Percentiles rank a stretch among this genome's conserved stretches.
Evolutionary conservation across 2,329 filamentous ascomycete genomes (phyloP).

Genomic region (Zymoseptoria crescenta): DNA sequence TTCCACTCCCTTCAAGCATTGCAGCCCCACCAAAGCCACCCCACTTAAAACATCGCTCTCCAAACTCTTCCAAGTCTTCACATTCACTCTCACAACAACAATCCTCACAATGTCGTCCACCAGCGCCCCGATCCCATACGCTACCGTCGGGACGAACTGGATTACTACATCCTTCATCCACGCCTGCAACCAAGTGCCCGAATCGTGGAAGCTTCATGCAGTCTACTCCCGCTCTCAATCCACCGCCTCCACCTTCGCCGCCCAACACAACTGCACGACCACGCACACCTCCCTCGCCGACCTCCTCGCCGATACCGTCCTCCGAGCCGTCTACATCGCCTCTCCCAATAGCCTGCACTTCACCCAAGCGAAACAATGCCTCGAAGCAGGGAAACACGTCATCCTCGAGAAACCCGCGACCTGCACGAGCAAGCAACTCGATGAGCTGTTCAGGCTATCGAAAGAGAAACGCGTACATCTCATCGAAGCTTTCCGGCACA

Average conservation of each 20-base stretch:
- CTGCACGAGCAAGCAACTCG: slow-evolving; percentile 35
- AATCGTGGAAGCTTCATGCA: slow-evolving; percentile 37
- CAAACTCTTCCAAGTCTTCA: not conserved
- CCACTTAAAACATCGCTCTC: not conserved
- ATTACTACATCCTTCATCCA: slow-evolving; percentile 43
- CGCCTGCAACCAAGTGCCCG: slow-evolving; percentile 32
- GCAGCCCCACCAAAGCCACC: not conserved
- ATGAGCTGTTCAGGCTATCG: slow-evolving; percentile 37
- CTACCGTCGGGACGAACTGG: slow-evolving; percentile 42
- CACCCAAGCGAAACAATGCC: slow-evolving; percentile 37
- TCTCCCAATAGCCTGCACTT: slow-evolving; percentile 43
- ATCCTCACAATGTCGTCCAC: not conserved
- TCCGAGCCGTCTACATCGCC: slow-evolving; percentile 42
- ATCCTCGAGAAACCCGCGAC: slow-evolving; percentile 45
- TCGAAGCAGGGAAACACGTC: slow-evolving; percentile 41
- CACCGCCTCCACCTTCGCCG: slow-evolving; percentile 36
- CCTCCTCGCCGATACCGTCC: slow-evolving; percentile 32
- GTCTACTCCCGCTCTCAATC: slow-evolving; percentile 42
- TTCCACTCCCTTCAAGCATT: not conserved
- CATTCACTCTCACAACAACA: not conserved
- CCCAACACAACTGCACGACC: slow-evolving; percentile 32
- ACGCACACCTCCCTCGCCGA: slow-evolving; percentile 35
- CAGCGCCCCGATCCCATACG: slow-evolving; percentile 34
- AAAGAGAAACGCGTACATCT: slow-evolving; percentile 36
- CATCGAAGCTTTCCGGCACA: slow-evolving; percentile 44